Percentiles rank a stretch among this genome's conserved stretches.
These are phyloP conservation scores for Blepharisma stoltei DNA, from an alignment of 73 alveolate species.

Conservation along the genomic window DNA sequence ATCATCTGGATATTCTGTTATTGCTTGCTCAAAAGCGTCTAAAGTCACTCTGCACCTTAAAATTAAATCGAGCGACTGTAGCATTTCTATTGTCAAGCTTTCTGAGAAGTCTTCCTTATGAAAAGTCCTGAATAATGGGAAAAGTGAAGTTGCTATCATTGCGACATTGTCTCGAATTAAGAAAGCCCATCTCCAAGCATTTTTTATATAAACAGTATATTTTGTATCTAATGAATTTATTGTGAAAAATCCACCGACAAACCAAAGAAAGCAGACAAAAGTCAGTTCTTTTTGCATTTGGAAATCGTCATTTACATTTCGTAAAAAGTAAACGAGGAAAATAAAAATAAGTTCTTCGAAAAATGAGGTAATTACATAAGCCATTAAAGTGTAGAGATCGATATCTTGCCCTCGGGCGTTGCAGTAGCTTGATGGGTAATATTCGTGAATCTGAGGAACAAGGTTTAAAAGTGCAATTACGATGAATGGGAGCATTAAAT, in stretches of 20 bases:
- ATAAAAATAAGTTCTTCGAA: background rate
- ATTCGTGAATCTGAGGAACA: background rate
- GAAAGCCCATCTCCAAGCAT: constrained; percentile 4
- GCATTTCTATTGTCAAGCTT: constrained; percentile 7
- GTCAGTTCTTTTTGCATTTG: constrained; percentile 21
- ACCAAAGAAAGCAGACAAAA: constrained; percentile 1
- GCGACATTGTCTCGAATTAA: background rate
- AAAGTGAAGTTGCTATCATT: background rate
- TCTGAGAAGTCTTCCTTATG: background rate
- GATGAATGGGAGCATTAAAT: background rate
- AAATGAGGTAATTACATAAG: background rate
- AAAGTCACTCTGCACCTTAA: background rate
- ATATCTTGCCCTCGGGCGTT: background rate
- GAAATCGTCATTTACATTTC: constrained; percentile 10
- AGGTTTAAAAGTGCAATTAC: background rate
- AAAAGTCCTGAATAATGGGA: background rate
- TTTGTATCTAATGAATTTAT: background rate
- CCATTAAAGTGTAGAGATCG: background rate
- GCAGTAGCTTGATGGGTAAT: constrained; percentile 21
- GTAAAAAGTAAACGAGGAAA: background rate
- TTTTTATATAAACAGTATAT: background rate
- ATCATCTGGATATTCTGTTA: background rate
- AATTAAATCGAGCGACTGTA: constrained; percentile 9
- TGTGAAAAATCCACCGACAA: constrained; percentile 1
- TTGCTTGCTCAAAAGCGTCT: constrained; percentile 8